Conservation (phyloP, 2,329 filamentous ascomycete genomes). For the Beauveria scarabaeidicola region DNA sequence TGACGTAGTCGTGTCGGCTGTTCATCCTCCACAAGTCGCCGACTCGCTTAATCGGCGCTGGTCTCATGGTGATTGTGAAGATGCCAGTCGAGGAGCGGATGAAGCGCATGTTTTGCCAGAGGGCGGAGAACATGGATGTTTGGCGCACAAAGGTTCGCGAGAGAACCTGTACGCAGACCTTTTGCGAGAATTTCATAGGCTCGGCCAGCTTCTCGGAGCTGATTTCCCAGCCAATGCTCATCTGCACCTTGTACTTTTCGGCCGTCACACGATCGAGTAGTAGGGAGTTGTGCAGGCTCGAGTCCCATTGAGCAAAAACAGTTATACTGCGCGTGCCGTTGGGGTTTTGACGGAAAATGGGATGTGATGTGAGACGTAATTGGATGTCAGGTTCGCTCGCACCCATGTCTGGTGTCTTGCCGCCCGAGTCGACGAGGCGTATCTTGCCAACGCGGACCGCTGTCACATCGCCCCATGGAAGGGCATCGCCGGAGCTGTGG, state of each 20-base stretch:
- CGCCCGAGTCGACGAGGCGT: slow-evolving; percentile 73
- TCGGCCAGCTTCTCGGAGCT: slow-evolving; percentile 74
- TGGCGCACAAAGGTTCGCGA: slow-evolving; percentile 78
- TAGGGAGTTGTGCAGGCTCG: slow-evolving; percentile 83
- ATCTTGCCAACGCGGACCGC: slow-evolving; percentile 72
- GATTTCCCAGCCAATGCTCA: slow-evolving; percentile 80
- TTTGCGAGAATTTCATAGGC: slow-evolving; percentile 78
- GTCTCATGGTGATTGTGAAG: slow-evolving; percentile 79
- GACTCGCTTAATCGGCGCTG: slow-evolving; percentile 80
- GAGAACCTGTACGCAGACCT: slow-evolving; percentile 74
- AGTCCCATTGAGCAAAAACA: slow-evolving; percentile 92
- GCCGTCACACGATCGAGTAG: slow-evolving; percentile 86
- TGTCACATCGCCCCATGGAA: slow-evolving; percentile 82
- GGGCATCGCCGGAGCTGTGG: slow-evolving; percentile 77
- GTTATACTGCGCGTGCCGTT: slow-evolving; percentile 86
- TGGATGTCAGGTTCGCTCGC: slow-evolving; percentile 64
- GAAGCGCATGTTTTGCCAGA: slow-evolving; percentile 79
- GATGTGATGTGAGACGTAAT: slow-evolving; percentile 68
- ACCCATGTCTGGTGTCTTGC: slow-evolving; percentile 74
- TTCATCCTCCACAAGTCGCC: slow-evolving; percentile 96
- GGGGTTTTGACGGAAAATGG: slow-evolving; percentile 72
- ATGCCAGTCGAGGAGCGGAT: slow-evolving; percentile 81
- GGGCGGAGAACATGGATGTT: slow-evolving; percentile 74
- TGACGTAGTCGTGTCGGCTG: slow-evolving; percentile 90
- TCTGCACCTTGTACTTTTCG: slow-evolving; percentile 87